Conservation (phyloP, 78 protist genomes). For the Planoprotostelium fungivorum region DNA sequence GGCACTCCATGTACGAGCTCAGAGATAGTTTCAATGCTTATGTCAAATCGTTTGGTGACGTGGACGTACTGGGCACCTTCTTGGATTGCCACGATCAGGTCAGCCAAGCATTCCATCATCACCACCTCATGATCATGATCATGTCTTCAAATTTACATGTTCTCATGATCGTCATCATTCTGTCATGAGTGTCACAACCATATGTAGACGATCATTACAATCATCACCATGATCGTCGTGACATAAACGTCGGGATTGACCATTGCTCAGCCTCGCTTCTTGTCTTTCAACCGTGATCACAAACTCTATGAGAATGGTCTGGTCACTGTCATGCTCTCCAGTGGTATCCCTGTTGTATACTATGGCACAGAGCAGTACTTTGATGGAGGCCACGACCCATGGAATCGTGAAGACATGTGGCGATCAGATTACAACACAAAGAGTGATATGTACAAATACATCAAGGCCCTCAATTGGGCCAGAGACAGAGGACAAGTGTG, state of each 20-base stretch:
- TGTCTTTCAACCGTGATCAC: conserved; percentile 43
- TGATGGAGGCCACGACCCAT: conserved; percentile 77
- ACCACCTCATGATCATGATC: no score
- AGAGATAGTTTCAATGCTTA: conserved; percentile 30
- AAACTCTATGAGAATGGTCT: conserved; percentile 66
- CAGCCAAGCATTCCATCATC: neutral
- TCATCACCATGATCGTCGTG: no score
- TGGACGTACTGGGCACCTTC: conserved; percentile 51
- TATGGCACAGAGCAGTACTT: conserved; percentile 88
- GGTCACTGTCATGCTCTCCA: conserved; percentile 38
- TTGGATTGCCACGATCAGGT: conserved; percentile 89
- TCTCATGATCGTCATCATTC: no score
- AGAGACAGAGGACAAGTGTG: neutral
- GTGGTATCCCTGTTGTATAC: conserved; percentile 82
- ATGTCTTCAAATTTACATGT: no score
- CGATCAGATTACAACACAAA: conserved; percentile 25
- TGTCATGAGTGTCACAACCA: no score
- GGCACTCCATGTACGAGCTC: conserved; percentile 63
- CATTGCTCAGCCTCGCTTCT: conserved; percentile 52
- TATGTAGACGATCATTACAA: no score
- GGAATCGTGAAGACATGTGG: conserved; percentile 85
- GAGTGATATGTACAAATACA: conserved; percentile 36
- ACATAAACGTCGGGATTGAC: no score
- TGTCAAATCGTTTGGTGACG: neutral
- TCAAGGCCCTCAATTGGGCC: conserved; percentile 4